phyloP scores from a whole-genome alignment of 2,329 filamentous ascomycete species.

The Chrysoporthe cubensis region DNA sequence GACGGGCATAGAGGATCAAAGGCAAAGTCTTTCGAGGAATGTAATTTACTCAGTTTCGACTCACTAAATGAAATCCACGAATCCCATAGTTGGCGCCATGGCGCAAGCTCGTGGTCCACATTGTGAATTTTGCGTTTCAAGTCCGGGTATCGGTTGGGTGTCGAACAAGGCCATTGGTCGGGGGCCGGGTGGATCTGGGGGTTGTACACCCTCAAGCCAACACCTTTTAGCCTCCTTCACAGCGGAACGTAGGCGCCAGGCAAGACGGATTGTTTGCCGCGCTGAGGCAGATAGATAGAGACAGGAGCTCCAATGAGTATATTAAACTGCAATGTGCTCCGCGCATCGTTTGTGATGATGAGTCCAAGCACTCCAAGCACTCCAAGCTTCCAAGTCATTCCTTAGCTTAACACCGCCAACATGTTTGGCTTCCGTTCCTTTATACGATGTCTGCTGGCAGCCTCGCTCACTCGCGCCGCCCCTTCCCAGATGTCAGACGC shows the following conservation, averaged over 20 bases:
- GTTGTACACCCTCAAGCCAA: not conserved
- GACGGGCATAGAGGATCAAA: not conserved
- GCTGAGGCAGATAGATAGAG: not conserved
- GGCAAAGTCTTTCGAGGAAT: not conserved
- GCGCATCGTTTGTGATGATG: not conserved
- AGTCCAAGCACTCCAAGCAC: not conserved
- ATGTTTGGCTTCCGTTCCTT: slow-evolving; percentile 25
- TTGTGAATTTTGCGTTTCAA: slow-evolving; percentile 3
- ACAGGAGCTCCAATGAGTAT: not conserved
- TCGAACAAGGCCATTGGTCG: slow-evolving; percentile 4
- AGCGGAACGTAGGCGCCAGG: not conserved
- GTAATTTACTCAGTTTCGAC: not conserved
- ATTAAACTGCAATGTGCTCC: not conserved
- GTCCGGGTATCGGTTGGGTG: not conserved
- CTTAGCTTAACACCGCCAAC: not conserved
- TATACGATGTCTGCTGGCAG: slow-evolving; percentile 16
- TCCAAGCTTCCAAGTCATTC: not conserved
- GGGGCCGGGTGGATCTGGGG: slow-evolving; percentile 2
- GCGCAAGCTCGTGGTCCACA: not conserved
- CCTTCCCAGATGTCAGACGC: slow-evolving; percentile 15
- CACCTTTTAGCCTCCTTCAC: not conserved
- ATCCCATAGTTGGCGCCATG: slow-evolving; percentile 3
- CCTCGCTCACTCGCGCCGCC: slow-evolving; percentile 16
- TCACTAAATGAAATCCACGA: not conserved
- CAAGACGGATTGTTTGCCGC: not conserved